phyloP scores from a whole-genome alignment of 345 rosid genomes.

The Gynandropsis gynandra region DNA sequence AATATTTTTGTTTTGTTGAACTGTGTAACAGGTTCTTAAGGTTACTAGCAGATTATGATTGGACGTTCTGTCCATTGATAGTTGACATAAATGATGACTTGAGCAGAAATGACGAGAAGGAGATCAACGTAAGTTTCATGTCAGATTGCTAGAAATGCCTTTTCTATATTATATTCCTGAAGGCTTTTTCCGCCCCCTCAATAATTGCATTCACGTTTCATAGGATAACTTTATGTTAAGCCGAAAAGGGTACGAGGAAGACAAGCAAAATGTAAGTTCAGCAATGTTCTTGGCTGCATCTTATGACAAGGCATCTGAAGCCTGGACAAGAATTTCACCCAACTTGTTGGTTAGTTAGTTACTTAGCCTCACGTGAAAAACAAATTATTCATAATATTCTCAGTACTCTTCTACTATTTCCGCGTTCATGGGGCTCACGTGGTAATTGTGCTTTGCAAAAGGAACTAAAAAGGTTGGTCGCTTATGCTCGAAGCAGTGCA shows the following conservation, averaged over 20 bases:
- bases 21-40: constrained; percentile 63
- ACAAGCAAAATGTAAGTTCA: constrained; percentile 40
- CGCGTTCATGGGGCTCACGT: constrained; percentile 8
- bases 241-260: constrained; percentile 51
- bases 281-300: constrained; percentile 85
- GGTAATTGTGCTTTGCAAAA: constrained; percentile 22
- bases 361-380: constrained; percentile 11
- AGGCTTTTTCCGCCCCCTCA: neutral
- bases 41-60: constrained; percentile 67
- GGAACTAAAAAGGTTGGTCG: constrained; percentile 73
- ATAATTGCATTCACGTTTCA: constrained; percentile 14
- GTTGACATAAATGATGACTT: constrained; percentile 83
- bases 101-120: constrained; percentile 53
- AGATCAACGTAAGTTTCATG: constrained; percentile 57
- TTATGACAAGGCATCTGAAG: constrained; percentile 87
- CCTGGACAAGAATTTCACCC: constrained; percentile 75
- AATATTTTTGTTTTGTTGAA: neutral
- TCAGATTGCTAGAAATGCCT: constrained; percentile 3
- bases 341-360: constrained; percentile 58
- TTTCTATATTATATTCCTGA: constrained; percentile 8
- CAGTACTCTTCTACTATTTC: neutral
- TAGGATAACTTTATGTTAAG: constrained; percentile 64
- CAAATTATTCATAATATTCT: neutral
- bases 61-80: constrained; percentile 72
- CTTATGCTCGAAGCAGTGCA: constrained; percentile 73